phyloP scores from a whole-genome alignment of 2,329 filamentous ascomycete species.

The Chaetothyriales sp. region DNA sequence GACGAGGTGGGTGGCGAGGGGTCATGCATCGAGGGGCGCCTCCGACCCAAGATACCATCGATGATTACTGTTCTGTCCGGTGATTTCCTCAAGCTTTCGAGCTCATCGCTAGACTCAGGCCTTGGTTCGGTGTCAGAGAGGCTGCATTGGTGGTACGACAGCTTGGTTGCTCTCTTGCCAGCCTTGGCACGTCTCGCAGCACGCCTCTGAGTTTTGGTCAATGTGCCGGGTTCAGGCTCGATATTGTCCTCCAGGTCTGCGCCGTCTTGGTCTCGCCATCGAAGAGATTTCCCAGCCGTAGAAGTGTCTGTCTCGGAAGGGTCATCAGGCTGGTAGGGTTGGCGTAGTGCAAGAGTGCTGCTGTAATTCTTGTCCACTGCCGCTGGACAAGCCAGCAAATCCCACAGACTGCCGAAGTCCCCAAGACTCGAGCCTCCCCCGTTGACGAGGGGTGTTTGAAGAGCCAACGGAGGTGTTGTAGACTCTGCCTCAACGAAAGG shows the following conservation, averaged over 20 bases:
- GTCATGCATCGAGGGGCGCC: constrained; percentile 7
- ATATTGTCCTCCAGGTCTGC: constrained; percentile 21
- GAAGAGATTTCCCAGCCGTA: constrained; percentile 16
- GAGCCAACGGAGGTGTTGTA: background rate
- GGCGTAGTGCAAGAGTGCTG: background rate
- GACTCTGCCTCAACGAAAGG: background rate
- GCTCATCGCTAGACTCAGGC: constrained; percentile 18
- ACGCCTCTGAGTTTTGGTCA: constrained; percentile 15
- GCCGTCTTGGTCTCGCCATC: constrained; percentile 23
- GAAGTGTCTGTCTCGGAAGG: background rate
- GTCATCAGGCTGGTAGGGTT: background rate
- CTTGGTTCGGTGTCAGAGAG: constrained; percentile 15
- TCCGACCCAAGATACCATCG: constrained; percentile 17
- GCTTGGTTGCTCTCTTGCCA: constrained; percentile 14
- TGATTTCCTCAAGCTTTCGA: constrained; percentile 14
- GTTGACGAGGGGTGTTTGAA: background rate
- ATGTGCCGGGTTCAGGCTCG: constrained; percentile 9
- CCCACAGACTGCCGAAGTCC: constrained; percentile 32
- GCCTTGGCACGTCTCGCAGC: constrained; percentile 17
- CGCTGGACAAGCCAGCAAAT: constrained; percentile 20
- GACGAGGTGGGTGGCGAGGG: constrained; percentile 17
- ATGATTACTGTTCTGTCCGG: constrained; percentile 20
- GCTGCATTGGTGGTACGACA: constrained; percentile 2
- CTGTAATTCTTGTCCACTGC: constrained; percentile 2
- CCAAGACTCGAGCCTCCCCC: constrained; percentile 22